Percentiles rank a stretch among this genome's conserved stretches.
phyloP scores from a whole-genome alignment of 495 filamentous ascomycete genomes.

The Margaritispora aquatica region DNA sequence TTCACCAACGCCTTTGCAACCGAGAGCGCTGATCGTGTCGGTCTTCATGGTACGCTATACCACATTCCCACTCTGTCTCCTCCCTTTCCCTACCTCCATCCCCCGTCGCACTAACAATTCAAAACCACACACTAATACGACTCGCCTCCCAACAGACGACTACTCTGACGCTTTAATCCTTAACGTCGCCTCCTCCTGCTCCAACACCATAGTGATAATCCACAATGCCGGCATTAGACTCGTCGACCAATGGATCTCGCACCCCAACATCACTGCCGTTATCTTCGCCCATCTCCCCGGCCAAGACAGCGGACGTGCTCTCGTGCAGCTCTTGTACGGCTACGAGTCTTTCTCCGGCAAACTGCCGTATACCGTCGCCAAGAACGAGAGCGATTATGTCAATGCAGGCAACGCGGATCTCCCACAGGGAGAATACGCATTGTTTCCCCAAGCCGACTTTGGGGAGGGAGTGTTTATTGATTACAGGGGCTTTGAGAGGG shows the following conservation, averaged over 20 bases:
- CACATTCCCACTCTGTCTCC: conserved; percentile 28
- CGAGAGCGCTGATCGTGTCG: conserved; percentile 43
- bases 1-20: conserved; percentile 56
- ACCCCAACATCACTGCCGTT: conserved; percentile 58
- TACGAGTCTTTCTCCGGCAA: conserved; percentile 53
- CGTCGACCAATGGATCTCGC: conserved; percentile 50
- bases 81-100: background rate
- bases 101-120: conserved; percentile 21
- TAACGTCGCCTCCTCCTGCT: conserved; percentile 48
- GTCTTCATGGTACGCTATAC: conserved; percentile 29
- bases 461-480: conserved; percentile 60
- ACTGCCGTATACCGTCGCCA: conserved; percentile 67
- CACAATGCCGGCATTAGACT: conserved; percentile 54
- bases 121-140: too few species aligned
- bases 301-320: conserved; percentile 50
- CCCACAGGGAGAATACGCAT: conserved; percentile 29
- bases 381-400: conserved; percentile 56
- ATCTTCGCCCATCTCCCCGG: conserved; percentile 57
- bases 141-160: too few species aligned
- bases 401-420: conserved; percentile 28
- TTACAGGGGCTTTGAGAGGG: conserved; percentile 65
- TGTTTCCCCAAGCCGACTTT: conserved; percentile 54
- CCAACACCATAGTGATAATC: conserved; percentile 56
- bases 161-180: conserved; percentile 51
- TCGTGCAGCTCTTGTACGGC: conserved; percentile 56